Evolutionary conservation across 306 rosid species (phyloP), one percentile per base, ranked within the genome.

Genomic region (Begonia peltatifolia): DNA sequence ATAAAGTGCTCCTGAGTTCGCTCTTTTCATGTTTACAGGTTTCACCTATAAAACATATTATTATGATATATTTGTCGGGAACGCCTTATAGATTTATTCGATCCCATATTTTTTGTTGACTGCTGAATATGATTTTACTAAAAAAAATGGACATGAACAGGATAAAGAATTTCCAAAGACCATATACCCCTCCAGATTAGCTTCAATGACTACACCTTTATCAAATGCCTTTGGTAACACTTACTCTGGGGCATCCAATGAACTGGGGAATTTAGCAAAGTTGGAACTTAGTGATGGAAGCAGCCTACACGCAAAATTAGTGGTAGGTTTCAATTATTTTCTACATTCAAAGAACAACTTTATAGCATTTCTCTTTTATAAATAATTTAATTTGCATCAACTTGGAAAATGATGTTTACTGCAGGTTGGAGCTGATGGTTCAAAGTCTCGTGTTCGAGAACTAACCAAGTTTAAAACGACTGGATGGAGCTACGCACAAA

Each of bases 391-490:
- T 63, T 58, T 46, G 44, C 18, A 43, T 64, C 59, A 57, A 50
- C 59, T 51, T 63, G 61, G 23, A 22, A 58, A 43, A 53, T 49
- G 59, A 47, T n/a, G 35, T 61, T 62, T 57, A 5, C 51, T 63
- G 69, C 75, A 90, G 95, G 97, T 85, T 61, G 97, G 95, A 14
- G 87, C 95, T 14, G 97, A 90, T 73, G 97, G 97, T 47, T 85
- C 90, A 54, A 90, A 73, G 74, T 90, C 97, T 22, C 80, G 57
- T 41, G 94, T 85, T 63, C 80, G 95, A 73, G 92, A 85, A 57
- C 71, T 83, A 62, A 81, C 84, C 18, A 94, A 90, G 63, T 74
- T 90, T 62, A 83, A 57, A 71, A 83, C 95, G 41, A 80, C 86
- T 6, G 97, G 95, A 59, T 90, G 97, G 95, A 83, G 71, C 55